A percentile compares a stretch with the other conserved stretches of the same genome.
phyloP scores from a whole-genome alignment of 1,284 basidiomycete species.

The Trichosporon sp. region DNA sequence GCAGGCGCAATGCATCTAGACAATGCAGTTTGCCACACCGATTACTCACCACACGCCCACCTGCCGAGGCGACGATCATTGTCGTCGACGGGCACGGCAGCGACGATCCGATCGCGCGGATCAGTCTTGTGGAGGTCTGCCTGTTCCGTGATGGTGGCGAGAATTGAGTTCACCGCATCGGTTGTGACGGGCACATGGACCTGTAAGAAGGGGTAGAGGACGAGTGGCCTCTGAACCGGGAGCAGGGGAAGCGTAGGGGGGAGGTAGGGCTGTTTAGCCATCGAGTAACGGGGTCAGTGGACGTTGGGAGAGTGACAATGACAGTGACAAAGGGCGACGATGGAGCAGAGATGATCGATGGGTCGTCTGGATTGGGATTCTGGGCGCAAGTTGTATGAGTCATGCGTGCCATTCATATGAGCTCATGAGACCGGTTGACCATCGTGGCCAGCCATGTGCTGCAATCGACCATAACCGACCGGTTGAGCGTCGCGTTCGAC shows the following conservation, averaged over 20 bases:
- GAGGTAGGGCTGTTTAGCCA: slow-evolving; percentile 26
- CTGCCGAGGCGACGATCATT: slow-evolving; percentile 38
- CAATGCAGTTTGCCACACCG: background rate
- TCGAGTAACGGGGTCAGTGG: background rate
- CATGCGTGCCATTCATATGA: background rate
- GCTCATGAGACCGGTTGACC: background rate
- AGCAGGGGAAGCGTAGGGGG: slow-evolving; percentile 38
- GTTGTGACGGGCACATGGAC: slow-evolving; percentile 27
- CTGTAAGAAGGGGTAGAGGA: slow-evolving; percentile 38
- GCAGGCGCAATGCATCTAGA: background rate
- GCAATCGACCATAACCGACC: background rate
- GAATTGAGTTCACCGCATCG: slow-evolving; percentile 28
- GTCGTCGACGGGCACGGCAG: slow-evolving; percentile 39
- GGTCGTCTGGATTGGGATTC: background rate
- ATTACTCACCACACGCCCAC: slow-evolving; percentile 40
- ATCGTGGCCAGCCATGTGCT: background rate
- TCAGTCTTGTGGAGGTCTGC: slow-evolving; percentile 20
- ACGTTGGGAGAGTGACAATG: background rate
- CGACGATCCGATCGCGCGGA: slow-evolving; percentile 24
- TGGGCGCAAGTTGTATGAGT: background rate
- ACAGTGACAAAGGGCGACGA: background rate
- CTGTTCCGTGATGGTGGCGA: slow-evolving; percentile 32
- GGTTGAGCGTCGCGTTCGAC: background rate
- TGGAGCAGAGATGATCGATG: background rate
- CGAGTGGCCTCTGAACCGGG: slow-evolving; percentile 34